Evolutionary conservation across 257 asterid species (phyloP).

Genomic region (Nicotiana undulata): DNA sequence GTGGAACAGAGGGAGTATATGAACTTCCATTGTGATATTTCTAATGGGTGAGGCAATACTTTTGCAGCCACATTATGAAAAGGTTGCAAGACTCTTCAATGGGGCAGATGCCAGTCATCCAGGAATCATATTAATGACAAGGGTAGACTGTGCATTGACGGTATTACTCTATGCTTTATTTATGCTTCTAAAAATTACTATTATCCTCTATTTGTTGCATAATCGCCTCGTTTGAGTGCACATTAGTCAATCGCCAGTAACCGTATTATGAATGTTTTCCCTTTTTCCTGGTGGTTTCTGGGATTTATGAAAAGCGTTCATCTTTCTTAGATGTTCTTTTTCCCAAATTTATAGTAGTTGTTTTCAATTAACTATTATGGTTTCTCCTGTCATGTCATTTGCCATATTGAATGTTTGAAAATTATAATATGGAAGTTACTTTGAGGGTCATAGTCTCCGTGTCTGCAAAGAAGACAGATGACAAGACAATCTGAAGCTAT

Average conservation of each 20-base stretch:
- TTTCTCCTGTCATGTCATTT: neutral
- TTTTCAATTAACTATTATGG: neutral
- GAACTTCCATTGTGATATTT: constrained; percentile 6
- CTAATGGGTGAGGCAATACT: constrained; percentile 14
- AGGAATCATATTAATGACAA: constrained; percentile 12
- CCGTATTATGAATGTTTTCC: neutral
- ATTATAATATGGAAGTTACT: neutral
- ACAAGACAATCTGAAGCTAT: neutral
- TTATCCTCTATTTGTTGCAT: neutral
- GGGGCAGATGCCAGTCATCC: constrained; percentile 20
- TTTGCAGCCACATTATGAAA: constrained; percentile 21
- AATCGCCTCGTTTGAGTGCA: neutral
- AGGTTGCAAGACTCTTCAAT: constrained; percentile 18
- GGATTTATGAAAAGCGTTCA: neutral
- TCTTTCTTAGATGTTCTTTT: neutral
- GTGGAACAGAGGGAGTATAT: neutral
- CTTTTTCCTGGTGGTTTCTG: neutral
- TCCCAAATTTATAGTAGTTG: neutral
- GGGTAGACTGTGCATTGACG: constrained; percentile 16
- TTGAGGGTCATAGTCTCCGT: neutral
- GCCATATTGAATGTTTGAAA: neutral
- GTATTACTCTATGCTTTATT: constrained; percentile 3
- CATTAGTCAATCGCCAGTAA: neutral
- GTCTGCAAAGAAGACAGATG: neutral
- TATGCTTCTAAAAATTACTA: neutral